Evolutionary conservation across 805 yeast genomes (phyloP).

Genomic region (Wilhelminamyces savonicus): DNA sequence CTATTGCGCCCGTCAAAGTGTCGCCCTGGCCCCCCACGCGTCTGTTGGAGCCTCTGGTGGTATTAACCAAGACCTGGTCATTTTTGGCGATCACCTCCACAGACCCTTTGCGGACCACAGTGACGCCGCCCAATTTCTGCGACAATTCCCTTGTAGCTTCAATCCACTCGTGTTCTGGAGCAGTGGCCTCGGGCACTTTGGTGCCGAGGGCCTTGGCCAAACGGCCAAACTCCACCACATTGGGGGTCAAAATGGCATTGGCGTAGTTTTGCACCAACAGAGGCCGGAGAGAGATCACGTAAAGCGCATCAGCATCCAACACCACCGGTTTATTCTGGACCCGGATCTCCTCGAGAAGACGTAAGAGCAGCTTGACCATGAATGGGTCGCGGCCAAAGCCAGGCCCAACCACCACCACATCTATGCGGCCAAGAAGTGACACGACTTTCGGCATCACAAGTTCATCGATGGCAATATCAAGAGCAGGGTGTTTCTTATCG

Average conservation of each 20-base stretch:
- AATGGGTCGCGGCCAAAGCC: constrained; percentile 81
- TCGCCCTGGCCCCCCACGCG: constrained; percentile 98
- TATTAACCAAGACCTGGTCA: constrained; percentile 34
- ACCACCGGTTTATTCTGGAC: constrained; percentile 62
- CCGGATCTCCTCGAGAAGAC: constrained; percentile 52
- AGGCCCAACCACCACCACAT: constrained; percentile 85
- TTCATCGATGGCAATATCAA: constrained; percentile 18
- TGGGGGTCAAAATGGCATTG: constrained; percentile 79
- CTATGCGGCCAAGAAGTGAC: constrained; percentile 56
- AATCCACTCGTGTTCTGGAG: constrained; percentile 12
- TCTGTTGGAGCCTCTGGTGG: constrained; percentile 58
- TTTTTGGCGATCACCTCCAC: constrained; percentile 58
- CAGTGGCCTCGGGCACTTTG: constrained; percentile 6
- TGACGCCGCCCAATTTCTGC: constrained; percentile 45
- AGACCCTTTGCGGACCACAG: constrained; percentile 69
- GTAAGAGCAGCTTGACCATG: constrained; percentile 56
- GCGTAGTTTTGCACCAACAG: constrained; percentile 46
- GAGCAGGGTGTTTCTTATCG: constrained; percentile 2
- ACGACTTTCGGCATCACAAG: constrained; percentile 52
- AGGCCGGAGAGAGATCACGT: constrained; percentile 53
- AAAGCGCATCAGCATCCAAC: constrained; percentile 88
- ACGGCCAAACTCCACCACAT: constrained; percentile 76
- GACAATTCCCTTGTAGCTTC: constrained; percentile 40
- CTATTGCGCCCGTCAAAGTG: constrained; percentile 79
- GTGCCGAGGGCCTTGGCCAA: constrained; percentile 46